Percentiles rank a stretch among this genome's conserved stretches.
Evolutionary conservation across 2,329 filamentous ascomycete genomes (phyloP).

Genomic region (Trichoderma simmonsii): DNA sequence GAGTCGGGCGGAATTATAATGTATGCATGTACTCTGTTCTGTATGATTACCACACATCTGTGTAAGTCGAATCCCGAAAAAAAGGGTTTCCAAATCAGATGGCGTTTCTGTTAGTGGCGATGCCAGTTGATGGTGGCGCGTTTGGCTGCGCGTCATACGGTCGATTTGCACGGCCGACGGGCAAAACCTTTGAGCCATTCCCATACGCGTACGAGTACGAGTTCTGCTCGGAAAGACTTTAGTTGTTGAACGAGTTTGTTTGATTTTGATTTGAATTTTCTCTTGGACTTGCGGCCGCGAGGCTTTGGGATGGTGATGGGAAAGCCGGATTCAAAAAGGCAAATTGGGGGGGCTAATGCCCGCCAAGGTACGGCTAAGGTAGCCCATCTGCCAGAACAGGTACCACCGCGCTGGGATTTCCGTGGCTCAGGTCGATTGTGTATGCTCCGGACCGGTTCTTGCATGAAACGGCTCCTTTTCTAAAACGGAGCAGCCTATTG

Average conservation of each 20-base stretch:
- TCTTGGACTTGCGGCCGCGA: not conserved
- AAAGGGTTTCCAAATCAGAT: not conserved
- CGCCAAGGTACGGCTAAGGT: not conserved
- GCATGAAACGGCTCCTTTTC: not conserved
- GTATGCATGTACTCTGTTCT: not conserved
- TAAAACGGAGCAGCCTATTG: not conserved
- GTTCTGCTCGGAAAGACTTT: not conserved
- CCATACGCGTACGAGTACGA: not conserved
- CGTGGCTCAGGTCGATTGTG: not conserved
- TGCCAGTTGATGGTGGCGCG: constrained; percentile 6
- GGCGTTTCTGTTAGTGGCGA: not conserved
- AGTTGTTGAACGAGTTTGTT: not conserved
- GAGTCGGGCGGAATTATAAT: not conserved
- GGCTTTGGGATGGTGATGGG: not conserved
- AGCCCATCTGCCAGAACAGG: not conserved
- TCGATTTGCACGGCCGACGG: not conserved
- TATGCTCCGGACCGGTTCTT: not conserved
- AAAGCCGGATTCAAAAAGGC: not conserved
- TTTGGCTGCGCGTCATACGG: not conserved
- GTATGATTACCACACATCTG: not conserved
- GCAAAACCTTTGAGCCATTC: not conserved
- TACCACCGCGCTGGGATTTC: not conserved
- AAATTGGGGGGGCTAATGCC: not conserved
- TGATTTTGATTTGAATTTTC: not conserved
- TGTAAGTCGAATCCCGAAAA: not conserved